Conservation (phyloP, 1,284 basidiomycete species). For the Neolentinus lepideus region DNA sequence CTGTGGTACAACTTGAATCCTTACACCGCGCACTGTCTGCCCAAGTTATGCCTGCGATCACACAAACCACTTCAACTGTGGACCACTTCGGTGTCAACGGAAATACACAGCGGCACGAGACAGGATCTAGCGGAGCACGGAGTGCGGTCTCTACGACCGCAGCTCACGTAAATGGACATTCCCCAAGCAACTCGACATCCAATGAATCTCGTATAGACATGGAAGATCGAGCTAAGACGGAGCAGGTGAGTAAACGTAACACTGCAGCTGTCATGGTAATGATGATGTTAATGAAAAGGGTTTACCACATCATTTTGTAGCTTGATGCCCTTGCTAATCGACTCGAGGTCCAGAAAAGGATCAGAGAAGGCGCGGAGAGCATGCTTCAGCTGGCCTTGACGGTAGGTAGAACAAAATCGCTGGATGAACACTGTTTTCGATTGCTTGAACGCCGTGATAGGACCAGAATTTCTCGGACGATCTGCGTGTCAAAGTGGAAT, state of each 20-base stretch:
- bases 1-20: too few relatives aligned
- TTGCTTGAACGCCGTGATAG: neutral
- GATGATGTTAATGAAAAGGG: slow-evolving; percentile 14
- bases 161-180: neutral
- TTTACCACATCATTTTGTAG: slow-evolving; percentile 28
- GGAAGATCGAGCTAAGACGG: neutral
- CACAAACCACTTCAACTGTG: too few relatives aligned
- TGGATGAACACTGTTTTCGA: neutral
- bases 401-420: slow-evolving; percentile 28
- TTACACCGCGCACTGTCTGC: too few relatives aligned
- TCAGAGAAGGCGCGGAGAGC: slow-evolving; percentile 83
- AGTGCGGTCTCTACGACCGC: neutral
- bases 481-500: slow-evolving; percentile 67
- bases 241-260: neutral
- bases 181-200: neutral
- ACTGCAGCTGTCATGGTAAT: slow-evolving; percentile 15
- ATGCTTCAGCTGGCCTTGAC: slow-evolving; percentile 62
- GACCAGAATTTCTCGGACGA: slow-evolving; percentile 34
- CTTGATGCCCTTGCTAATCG: slow-evolving; percentile 59
- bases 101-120: neutral
- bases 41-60: too few relatives aligned
- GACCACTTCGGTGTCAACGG: neutral
- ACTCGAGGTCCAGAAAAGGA: slow-evolving; percentile 66
- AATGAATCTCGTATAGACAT: neutral
- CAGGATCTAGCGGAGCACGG: neutral